These are phyloP conservation scores for Paraglomus brasilianum DNA, from an alignment of 192 early-diverging fungal genomes.

Conservation along the genomic window DNA sequence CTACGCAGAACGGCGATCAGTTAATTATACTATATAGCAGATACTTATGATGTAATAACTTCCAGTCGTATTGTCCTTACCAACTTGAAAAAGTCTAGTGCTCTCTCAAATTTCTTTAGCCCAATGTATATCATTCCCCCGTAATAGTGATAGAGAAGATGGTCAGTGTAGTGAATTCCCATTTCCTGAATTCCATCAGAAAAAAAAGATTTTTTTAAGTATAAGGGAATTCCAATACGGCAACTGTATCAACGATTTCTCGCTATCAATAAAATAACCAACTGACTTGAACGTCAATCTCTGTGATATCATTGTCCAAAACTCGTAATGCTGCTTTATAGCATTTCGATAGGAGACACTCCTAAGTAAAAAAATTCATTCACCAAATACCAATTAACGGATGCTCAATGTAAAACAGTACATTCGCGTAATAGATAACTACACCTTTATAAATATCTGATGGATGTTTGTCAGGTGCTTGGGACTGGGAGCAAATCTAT, in stretches of 20 bases:
- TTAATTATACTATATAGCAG: neutral
- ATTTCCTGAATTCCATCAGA: slow-evolving; percentile 41
- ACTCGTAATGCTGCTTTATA: slow-evolving; percentile 50
- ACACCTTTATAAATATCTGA: slow-evolving; percentile 29
- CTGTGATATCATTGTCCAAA: slow-evolving; percentile 49
- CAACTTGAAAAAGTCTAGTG: slow-evolving; percentile 60
- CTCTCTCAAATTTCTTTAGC: slow-evolving; percentile 61
- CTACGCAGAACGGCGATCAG: slow-evolving; percentile 28
- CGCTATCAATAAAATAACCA: neutral
- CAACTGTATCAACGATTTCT: neutral
- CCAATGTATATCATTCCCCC: slow-evolving; percentile 70
- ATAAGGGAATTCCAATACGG: neutral
- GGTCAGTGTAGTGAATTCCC: slow-evolving; percentile 47
- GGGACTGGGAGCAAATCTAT: slow-evolving; percentile 19
- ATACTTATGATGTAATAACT: neutral
- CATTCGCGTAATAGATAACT: neutral
- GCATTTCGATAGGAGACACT: slow-evolving; percentile 47
- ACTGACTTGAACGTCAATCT: slow-evolving; percentile 47
- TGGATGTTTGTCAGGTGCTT: slow-evolving; percentile 29
- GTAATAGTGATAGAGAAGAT: slow-evolving; percentile 78
- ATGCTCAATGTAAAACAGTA: neutral
- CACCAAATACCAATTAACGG: neutral
- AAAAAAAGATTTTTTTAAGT: neutral
- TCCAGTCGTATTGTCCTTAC: slow-evolving; percentile 30
- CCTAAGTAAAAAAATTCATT: slow-evolving; percentile 30